Percentiles rank a stretch among this genome's conserved stretches.
Evolutionary conservation across 805 yeast genomes (phyloP).

Genomic region (Danielia reshetovae): DNA sequence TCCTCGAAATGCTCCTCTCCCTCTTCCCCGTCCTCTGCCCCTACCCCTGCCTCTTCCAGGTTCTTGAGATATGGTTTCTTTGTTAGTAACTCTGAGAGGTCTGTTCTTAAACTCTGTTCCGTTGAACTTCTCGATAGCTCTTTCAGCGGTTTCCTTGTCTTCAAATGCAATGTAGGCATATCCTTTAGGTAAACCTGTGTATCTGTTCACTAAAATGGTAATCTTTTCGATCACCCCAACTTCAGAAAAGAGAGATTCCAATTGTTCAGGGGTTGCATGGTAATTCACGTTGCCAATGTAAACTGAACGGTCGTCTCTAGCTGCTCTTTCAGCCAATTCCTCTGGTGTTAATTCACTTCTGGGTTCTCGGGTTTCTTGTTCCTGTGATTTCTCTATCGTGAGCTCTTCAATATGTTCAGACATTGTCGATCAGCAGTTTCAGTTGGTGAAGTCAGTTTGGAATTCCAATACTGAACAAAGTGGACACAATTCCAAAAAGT

Average conservation of each 20-base stretch:
- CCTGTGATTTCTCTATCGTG: no score
- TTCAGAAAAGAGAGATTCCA: conserved; percentile 43
- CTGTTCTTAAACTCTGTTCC: conserved; percentile 45
- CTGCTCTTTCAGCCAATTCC: not conserved
- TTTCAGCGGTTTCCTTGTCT: conserved; percentile 34
- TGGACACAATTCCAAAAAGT: no score
- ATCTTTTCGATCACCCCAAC: conserved; percentile 49
- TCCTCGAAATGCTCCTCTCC: no score
- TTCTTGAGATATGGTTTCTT: conserved; percentile 56
- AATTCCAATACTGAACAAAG: no score
- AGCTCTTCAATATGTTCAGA: no score
- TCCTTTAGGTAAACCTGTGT: conserved; percentile 49
- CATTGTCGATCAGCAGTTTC: no score
- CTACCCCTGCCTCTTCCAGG: conserved; percentile 20
- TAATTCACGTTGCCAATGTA: conserved; percentile 51
- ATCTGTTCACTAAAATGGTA: conserved; percentile 46
- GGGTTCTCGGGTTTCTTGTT: no score
- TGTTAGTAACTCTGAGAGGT: conserved; percentile 43
- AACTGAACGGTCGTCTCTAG: conserved; percentile 47
- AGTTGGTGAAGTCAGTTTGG: no score
- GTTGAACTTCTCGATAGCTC: conserved; percentile 43
- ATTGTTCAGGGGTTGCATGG: conserved; percentile 45
- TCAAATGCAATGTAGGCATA: conserved; percentile 64
- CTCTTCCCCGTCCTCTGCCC: conserved; percentile 23
- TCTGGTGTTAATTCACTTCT: not conserved